Evolutionary conservation across 306 rosid genomes (phyloP), one percentile per base, ranked within the genome.

Genomic region (Styphnolobium japonicum): DNA sequence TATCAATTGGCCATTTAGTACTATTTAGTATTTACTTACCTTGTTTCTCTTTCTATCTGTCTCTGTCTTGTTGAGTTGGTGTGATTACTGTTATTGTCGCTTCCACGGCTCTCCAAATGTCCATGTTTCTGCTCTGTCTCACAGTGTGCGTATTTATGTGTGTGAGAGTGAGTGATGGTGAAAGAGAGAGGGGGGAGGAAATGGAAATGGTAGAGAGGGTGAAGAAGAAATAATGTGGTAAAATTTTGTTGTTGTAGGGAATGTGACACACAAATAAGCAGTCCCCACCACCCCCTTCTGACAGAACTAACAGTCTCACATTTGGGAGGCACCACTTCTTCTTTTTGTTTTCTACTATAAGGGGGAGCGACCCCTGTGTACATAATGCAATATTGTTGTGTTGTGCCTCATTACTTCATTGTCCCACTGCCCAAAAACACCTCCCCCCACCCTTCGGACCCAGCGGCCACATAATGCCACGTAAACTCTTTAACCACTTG

Each of bases 11-110:
- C 63, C 43, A 37, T 40, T 45, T 12, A 21, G 71, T 60, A 36
- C 46, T 48, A 33, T n/a, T 45, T 56, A 37, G 45, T 39, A 16
- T 39, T 62, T 19, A 68, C 53, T 80, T 14, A 21, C 62, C 75
- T 36, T 79, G 25, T 69, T 67, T 79, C 71, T 61, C 69, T 81
- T 63, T 55, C 73, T 62, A 43, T 67, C 76, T 77, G 71, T 87
- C 90, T 58, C 73, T 81, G 73, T 88, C 91, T 33, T 51, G 90
- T 84, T 86, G 93, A 84, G 90, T 81, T 89, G 88, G 86, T 73
- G 63, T 72, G 77, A 73, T 84, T 76, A 86, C 79, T 49, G 66
- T 25, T 64, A 15, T 23, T 73, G 78, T 83, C 82, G 81, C 66
- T 79, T 77, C 73, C 53, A 73, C 60, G 43, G 0, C 67, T 62